Evolutionary conservation across 108 stramenopile genomes (phyloP), one percentile per base, ranked within the genome.

Genomic region (Discostella pseudostelligera): DNA sequence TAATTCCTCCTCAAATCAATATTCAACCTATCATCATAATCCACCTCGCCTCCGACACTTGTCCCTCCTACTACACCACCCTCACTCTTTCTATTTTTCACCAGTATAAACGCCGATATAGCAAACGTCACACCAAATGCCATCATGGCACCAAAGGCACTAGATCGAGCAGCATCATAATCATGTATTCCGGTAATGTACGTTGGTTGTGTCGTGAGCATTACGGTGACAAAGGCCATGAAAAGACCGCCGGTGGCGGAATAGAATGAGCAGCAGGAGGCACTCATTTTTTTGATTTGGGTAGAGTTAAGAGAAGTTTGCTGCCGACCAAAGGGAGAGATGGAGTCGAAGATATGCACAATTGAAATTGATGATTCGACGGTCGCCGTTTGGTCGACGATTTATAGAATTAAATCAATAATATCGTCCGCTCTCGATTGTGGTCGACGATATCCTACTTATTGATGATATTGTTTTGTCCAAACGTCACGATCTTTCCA

Each of bases 201-300:
- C 32, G 32, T 32, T 32, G 76, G 76, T 66, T 77, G 76, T n/a
- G 70, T 57, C 4, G 70, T 36, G 3, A 77, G 58, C 64, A 77
- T 65, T 64, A 65, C 63, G 47, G 70, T 69, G 13, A 79, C 78
- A 50, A 70, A 79, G 42, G 61, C 39, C 61, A 70, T 65, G 64
- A 77, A 77, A 48, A 65, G 25, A 35, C 56, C 55, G 29, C 76
- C 76, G 8, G 76, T 77, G 59, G 59, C 49, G 59, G 76, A 77
- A 59, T 77, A 77, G 64, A 77, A 70, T 26, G 53, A 55, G 64
- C 68, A 70, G 67, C 62, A 63, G 56, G 16, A 7, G 40, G 73
- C 65, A 63, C 47, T 67, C 59, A 61, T 74, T 40, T 51, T 74
- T 43, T n/a, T 16, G 32, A 32, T 32, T n/a, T n/a, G n/a, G 35